Evolutionary conservation across 1,284 basidiomycete species (phyloP).

Genomic region (Anthracocystis walkeri): DNA sequence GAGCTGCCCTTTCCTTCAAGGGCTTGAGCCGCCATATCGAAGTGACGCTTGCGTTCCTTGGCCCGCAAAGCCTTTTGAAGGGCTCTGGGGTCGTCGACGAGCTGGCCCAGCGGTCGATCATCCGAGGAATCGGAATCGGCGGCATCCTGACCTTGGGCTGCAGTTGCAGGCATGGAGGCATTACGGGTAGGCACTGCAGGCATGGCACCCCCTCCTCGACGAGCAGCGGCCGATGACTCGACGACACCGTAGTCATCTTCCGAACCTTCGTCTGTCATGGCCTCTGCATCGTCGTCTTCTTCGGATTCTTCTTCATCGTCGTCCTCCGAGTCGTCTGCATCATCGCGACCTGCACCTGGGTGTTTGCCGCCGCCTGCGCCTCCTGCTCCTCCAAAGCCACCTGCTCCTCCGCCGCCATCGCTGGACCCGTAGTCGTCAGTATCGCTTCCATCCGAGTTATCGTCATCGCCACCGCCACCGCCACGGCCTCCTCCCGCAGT

Average conservation of each 20-base stretch:
- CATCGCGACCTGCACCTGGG: slow-evolving; percentile 25
- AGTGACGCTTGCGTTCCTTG: slow-evolving; percentile 49
- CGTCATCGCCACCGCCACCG: slow-evolving; percentile 24
- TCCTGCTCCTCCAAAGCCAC: slow-evolving; percentile 39
- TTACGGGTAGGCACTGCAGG: slow-evolving; percentile 21
- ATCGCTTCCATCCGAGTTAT: slow-evolving; percentile 30
- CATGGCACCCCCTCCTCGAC: slow-evolving; percentile 6
- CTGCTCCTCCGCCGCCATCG: slow-evolving; percentile 46
- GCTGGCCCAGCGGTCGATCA: slow-evolving; percentile 45
- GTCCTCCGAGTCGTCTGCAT: slow-evolving; percentile 27
- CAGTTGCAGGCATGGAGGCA: slow-evolving; percentile 18
- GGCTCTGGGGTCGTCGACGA: slow-evolving; percentile 48
- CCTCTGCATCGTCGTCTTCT: slow-evolving; percentile 32
- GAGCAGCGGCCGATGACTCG: slow-evolving; percentile 10
- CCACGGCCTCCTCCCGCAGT: slow-evolving; percentile 19
- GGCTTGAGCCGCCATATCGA: slow-evolving; percentile 31
- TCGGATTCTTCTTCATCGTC: slow-evolving; percentile 24
- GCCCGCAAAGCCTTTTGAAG: slow-evolving; percentile 47
- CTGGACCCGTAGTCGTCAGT: slow-evolving; percentile 63
- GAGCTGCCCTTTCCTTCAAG: slow-evolving; percentile 36
- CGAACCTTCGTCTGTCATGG: slow-evolving; percentile 51
- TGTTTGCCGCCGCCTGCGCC: slow-evolving; percentile 37
- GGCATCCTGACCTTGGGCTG: slow-evolving; percentile 9
- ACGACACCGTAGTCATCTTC: slow-evolving; percentile 51
- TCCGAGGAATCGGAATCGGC: slow-evolving; percentile 51